Percentiles rank a stretch among this genome's conserved stretches.
phyloP scores from a whole-genome alignment of 2,329 filamentous ascomycete genomes.

The Orbilia quercus region DNA sequence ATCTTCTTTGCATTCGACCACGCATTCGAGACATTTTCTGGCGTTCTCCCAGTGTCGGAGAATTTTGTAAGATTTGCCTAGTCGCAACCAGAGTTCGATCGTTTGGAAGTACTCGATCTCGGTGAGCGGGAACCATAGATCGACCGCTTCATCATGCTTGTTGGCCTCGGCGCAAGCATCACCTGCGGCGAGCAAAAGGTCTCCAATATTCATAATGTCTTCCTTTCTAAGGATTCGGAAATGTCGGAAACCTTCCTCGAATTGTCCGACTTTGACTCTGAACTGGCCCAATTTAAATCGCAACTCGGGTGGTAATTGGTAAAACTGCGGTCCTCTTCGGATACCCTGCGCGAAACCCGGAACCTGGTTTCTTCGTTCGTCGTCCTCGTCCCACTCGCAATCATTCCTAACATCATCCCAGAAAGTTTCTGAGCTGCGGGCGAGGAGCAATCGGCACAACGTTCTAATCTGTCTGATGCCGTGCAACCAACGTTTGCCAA shows the following conservation, averaged over 20 bases:
- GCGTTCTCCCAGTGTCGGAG: conserved; percentile 65
- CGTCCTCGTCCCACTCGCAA: conserved; percentile 85
- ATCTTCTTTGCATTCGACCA: conserved; percentile 46
- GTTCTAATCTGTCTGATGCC: conserved; percentile 77
- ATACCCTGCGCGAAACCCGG: conserved; percentile 68
- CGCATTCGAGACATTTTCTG: conserved; percentile 44
- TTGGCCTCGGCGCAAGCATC: conserved; percentile 69
- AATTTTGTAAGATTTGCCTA: conserved; percentile 76
- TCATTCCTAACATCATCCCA: conserved; percentile 84
- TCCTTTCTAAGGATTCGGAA: conserved; percentile 77
- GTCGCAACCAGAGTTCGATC: conserved; percentile 68
- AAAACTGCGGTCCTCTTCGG: conserved; percentile 63
- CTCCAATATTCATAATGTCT: conserved; percentile 73
- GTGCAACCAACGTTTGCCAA: conserved; percentile 71
- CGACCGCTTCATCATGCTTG: conserved; percentile 69
- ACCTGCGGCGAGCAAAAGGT: conserved; percentile 80
- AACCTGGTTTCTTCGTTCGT: conserved; percentile 73
- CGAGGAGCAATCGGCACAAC: conserved; percentile 83
- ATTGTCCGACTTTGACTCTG: conserved; percentile 76
- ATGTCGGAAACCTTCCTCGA: conserved; percentile 78
- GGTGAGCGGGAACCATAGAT: conserved; percentile 70
- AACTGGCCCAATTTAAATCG: conserved; percentile 85
- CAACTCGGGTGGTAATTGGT: conserved; percentile 82
- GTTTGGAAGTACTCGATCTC: conserved; percentile 67
- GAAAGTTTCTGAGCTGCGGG: conserved; percentile 76